A percentile compares a stretch with the other conserved stretches of the same genome.
These are phyloP conservation scores for Panellus pusillus DNA, from an alignment of 768 basidiomycete genomes.

Conservation along the genomic window DNA sequence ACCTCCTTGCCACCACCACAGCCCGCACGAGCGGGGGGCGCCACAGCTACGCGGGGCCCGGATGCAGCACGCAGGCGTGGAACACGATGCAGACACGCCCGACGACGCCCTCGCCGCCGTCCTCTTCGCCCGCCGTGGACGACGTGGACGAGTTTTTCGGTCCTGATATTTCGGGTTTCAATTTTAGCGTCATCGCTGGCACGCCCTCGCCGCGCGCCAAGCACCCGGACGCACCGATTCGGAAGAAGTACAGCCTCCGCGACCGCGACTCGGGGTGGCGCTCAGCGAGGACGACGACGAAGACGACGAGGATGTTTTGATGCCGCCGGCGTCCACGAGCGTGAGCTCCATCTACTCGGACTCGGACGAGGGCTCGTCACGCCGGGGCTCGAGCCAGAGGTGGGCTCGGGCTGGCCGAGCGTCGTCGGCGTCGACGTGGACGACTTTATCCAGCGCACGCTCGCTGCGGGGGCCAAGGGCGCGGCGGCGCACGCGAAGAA, in stretches of 20 bases:
- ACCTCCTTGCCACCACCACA: constrained; percentile 22
- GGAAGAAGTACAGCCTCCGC: constrained; percentile 69
- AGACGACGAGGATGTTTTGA: constrained; percentile 32
- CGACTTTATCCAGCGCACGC: constrained; percentile 69
- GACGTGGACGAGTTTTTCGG: constrained; percentile 62
- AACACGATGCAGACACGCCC: constrained; percentile 41
- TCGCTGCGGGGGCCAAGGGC: constrained; percentile 58
- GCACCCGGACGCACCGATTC: constrained; percentile 46
- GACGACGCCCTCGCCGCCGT: constrained; percentile 46
- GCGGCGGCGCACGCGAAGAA: constrained; percentile 49
- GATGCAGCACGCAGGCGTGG: constrained; percentile 37
- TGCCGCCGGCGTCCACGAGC: constrained; percentile 64
- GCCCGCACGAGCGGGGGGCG: constrained; percentile 40
- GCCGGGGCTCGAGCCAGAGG: constrained; percentile 58
- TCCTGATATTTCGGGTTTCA: constrained; percentile 47
- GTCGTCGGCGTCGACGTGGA: constrained; percentile 52
- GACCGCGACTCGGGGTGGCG: constrained; percentile 65
- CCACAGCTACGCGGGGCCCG: constrained; percentile 66
- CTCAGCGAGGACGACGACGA: constrained; percentile 65
- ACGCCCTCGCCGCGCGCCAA: constrained; percentile 58
- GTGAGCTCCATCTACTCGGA: constrained; percentile 62
- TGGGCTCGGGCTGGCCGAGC: constrained; percentile 63
- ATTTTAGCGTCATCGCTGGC: constrained; percentile 52
- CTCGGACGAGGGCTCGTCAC: constrained; percentile 71
- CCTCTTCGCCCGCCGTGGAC: constrained; percentile 45